These are phyloP conservation scores for Linum trigynum DNA, from an alignment of 345 rosid genomes.

Conservation along the genomic window DNA sequence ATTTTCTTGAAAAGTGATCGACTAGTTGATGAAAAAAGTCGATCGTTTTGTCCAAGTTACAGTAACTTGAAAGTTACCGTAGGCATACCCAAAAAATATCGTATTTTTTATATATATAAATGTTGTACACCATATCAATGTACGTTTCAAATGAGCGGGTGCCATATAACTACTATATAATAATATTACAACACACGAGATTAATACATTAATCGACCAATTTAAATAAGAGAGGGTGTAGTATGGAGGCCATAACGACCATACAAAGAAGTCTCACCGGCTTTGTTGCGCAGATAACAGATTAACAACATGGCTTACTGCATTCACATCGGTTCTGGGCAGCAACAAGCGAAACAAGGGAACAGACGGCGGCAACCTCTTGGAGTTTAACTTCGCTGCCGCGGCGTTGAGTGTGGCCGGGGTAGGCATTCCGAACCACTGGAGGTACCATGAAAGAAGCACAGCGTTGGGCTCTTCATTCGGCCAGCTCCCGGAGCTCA, in stretches of 20 bases:
- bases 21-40: too few relatives aligned
- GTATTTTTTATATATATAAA: too few relatives aligned
- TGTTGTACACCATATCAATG: too few relatives aligned
- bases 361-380: constrained; percentile 25
- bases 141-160: too few relatives aligned
- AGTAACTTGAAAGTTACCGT: too few relatives aligned
- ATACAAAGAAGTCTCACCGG: constrained; percentile 3
- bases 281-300: constrained; percentile 17
- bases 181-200: too few relatives aligned
- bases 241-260: neutral
- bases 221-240: too few relatives aligned
- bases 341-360: constrained; percentile 57
- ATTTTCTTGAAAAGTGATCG: too few relatives aligned
- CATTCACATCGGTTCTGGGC: constrained; percentile 51
- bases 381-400: constrained; percentile 42
- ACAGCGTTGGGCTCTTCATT: constrained; percentile 23
- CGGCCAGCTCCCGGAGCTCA: constrained; percentile 64
- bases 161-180: too few relatives aligned
- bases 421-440: constrained; percentile 68
- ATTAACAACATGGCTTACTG: constrained; percentile 45
- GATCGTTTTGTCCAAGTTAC: too few relatives aligned
- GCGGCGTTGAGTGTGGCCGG: constrained; percentile 39
- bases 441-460: constrained; percentile 72
- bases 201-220: too few relatives aligned
- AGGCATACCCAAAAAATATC: too few relatives aligned